These are phyloP conservation scores for Euphorbia schlechtendalii DNA, from an alignment of 441 rosid species.

Conservation along the genomic window DNA sequence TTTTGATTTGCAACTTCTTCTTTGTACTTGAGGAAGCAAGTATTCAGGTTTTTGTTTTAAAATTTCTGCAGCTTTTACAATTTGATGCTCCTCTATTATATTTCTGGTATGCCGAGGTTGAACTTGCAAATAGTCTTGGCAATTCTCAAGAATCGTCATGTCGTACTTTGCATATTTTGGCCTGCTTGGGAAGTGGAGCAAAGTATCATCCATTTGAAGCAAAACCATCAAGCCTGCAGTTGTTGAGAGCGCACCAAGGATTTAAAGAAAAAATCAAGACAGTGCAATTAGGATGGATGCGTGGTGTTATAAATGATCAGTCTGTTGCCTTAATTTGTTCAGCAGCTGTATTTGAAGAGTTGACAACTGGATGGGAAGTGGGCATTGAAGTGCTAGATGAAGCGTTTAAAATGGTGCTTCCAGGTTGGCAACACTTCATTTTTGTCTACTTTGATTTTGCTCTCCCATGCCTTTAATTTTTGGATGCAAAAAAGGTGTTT, in stretches of 20 bases:
- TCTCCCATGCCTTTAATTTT: background rate
- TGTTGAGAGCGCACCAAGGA: constrained; percentile 90
- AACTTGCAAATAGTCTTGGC: constrained; percentile 38
- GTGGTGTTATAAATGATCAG: constrained; percentile 62
- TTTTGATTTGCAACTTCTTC: background rate
- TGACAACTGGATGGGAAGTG: constrained; percentile 55
- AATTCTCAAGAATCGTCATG: constrained; percentile 37
- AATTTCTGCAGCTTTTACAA: constrained; percentile 51
- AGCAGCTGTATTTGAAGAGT: constrained; percentile 82
- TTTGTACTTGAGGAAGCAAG: too few species aligned
- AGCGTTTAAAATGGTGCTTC: constrained; percentile 73
- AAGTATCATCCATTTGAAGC: constrained; percentile 53
- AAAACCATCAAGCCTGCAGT: constrained; percentile 68
- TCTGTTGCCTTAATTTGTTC: constrained; percentile 71
- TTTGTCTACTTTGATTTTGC: background rate
- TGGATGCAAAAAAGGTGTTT: background rate
- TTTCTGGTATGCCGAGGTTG: constrained; percentile 90
- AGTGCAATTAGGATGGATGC: constrained; percentile 58
- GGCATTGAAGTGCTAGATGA: constrained; percentile 61
- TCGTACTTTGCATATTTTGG: constrained; percentile 68
- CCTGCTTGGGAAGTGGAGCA: constrained; percentile 71
- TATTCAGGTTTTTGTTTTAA: too few species aligned
- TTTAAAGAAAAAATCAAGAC: constrained; percentile 59
- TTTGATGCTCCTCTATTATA: constrained; percentile 59
- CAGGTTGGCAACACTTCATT: constrained; percentile 41